Evolutionary conservation across 148 eudicot genomes (phyloP).

Genomic region (Chenopodium formosanum): DNA sequence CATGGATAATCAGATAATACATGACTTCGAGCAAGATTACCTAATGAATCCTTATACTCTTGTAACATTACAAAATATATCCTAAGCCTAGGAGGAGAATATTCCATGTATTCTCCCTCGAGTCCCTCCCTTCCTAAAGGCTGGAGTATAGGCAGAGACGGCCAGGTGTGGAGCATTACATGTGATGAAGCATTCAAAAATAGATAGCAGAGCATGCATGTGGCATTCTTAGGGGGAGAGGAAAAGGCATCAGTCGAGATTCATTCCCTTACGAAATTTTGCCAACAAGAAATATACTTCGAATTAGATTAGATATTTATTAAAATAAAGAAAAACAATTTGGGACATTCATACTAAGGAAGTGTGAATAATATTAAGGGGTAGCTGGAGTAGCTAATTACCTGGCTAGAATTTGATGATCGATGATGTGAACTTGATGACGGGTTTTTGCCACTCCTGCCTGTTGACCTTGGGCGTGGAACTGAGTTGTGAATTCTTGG

Average conservation of each 20-base stretch:
- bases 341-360: background rate
- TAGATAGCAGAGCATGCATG: no score
- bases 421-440: conserved; percentile 16
- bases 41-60: background rate
- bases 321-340: background rate
- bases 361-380: background rate
- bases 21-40: background rate
- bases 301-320: no score
- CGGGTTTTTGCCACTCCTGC: conserved; percentile 1
- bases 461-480: conserved; percentile 16
- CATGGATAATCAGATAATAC: background rate
- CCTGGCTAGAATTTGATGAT: conserved; percentile 23
- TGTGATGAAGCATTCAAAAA: no score
- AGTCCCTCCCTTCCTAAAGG: no score
- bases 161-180: no score
- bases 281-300: background rate
- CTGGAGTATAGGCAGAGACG: no score
- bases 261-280: background rate
- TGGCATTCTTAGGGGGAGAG: background rate
- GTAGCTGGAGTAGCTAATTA: conserved; percentile 10
- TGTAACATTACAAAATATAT: no score
- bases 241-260: background rate
- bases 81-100: no score
- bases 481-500: background rate
- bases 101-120: no score